Evolutionary conservation across 2,329 filamentous ascomycete genomes (phyloP).

Genomic region (Xylaria sp.): DNA sequence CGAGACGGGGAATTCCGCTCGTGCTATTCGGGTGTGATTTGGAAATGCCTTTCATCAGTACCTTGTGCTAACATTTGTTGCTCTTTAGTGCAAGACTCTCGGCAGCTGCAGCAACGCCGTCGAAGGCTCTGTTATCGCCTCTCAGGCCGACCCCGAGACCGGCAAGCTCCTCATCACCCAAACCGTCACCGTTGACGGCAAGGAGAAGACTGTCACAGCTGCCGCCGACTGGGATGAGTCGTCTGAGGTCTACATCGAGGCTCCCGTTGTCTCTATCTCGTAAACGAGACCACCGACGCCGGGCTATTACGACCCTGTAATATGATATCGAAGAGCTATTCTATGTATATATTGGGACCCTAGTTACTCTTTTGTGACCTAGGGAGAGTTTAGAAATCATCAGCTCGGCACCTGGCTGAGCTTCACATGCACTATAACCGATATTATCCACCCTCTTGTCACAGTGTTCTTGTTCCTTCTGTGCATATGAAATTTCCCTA

Average conservation of each 20-base stretch:
- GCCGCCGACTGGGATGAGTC: conserved; percentile 26
- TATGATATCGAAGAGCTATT: conserved; percentile 18
- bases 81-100: conserved; percentile 23
- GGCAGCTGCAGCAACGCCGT: conserved; percentile 18
- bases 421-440: not conserved
- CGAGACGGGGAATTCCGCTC: not conserved
- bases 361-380: conserved; percentile 11
- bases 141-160: not conserved
- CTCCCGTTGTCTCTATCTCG: conserved; percentile 13
- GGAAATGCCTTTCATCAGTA: not conserved
- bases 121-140: conserved; percentile 18
- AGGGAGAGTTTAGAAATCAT: conserved; percentile 4
- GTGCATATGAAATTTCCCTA: conserved; percentile 9
- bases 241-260: conserved; percentile 20
- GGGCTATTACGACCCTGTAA: conserved; percentile 9
- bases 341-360: conserved; percentile 33
- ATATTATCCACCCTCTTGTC: conserved; percentile 15
- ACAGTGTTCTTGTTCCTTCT: conserved; percentile 12
- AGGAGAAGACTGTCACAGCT: conserved; percentile 10
- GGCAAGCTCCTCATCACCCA: conserved; percentile 25
- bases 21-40: not conserved
- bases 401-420: not conserved
- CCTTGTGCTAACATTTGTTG: not conserved
- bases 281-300: not conserved
- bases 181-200: not conserved